phyloP scores from a whole-genome alignment of 345 rosid genomes.

The Citrus hindsii region DNA sequence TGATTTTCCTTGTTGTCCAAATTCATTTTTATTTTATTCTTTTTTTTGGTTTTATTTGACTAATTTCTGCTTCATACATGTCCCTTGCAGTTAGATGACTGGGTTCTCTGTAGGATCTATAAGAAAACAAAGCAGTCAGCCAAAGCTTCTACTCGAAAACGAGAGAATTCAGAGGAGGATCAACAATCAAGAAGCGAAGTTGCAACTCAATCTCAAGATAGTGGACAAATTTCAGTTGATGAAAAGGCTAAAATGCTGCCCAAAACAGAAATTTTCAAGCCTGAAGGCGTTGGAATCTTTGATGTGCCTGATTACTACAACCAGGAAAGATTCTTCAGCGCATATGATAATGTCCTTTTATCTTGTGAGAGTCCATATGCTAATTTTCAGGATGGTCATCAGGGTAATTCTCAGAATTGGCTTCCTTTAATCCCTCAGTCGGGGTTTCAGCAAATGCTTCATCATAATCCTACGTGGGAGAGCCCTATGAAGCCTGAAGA shows the following conservation, averaged over 20 bases:
- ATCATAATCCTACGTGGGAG: not conserved
- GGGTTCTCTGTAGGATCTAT: conserved; percentile 21
- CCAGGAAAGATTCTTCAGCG: not conserved
- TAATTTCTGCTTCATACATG: not conserved
- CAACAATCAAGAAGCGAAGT: not conserved
- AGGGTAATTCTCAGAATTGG: not conserved
- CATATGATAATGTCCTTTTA: not conserved
- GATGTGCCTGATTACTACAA: not conserved
- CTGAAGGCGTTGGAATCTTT: not conserved
- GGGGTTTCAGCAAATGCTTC: not conserved
- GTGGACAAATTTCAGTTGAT: not conserved
- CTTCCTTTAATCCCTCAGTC: not conserved
- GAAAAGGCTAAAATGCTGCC: not conserved
- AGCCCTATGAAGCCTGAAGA: not conserved
- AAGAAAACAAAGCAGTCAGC: conserved; percentile 2
- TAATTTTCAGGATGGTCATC: not conserved
- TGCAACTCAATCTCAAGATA: not conserved
- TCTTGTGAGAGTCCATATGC: not conserved
- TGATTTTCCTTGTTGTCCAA: not conserved
- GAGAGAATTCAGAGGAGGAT: not conserved
- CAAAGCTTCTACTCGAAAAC: not conserved
- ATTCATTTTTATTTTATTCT: not conserved
- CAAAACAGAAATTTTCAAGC: not conserved
- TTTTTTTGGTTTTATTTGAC: too few relatives aligned
- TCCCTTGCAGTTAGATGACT: conserved; percentile 24